Evolutionary conservation across 345 rosid species (phyloP), one percentile per base, ranked within the genome.

Genomic region (Ceriops tagal): DNA sequence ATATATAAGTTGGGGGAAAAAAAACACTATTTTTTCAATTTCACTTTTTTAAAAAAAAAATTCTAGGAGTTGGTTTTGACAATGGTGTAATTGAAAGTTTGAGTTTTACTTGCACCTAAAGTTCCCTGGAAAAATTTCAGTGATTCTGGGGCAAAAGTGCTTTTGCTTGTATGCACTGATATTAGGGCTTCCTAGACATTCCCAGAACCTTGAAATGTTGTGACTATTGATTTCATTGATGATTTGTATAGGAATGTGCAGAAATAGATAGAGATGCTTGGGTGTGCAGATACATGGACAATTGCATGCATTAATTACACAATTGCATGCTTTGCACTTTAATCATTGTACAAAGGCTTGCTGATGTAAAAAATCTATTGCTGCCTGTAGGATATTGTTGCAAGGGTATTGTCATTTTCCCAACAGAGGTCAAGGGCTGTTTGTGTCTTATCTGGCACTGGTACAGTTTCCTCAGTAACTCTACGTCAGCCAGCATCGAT

Each of bases 381-480:
- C 28, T 32, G 2, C 64, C 49, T 61, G 71, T 75, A 96, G 99
- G 99, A 92, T 64, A 84, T 96, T 77, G 96, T 92, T 39, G 85
- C 89, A 16, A 96, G 83, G 81, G 70, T 96, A 68, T 67, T 92
- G 78, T 78, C 91, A 13, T 92, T 96, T 69, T 75, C 99, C 10
- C 97, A 89, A 69, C 97, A 87, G 71, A 83, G 99, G 80, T 91
- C 96, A 37, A 88, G 99, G 72, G 99, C 92, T 77, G 74, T 92
- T 20, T 90, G 96, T 85, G 73, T 96, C 77, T 83, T 96, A 88
- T 92, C 99, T 34, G 99, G 97, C 69, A 79, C 87, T 34, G 99
- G 99, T 69, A 71, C 97, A 52, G 86, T 92, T 71, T 92, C 99
- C 61, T 85, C 87, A 53, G 97, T 92, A 64, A 90, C 97, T 27